Evolutionary conservation across 2,329 filamentous ascomycete species (phyloP), one percentile per base, ranked within the genome.

Genomic region (Ploettnerulaceae sp.): DNA sequence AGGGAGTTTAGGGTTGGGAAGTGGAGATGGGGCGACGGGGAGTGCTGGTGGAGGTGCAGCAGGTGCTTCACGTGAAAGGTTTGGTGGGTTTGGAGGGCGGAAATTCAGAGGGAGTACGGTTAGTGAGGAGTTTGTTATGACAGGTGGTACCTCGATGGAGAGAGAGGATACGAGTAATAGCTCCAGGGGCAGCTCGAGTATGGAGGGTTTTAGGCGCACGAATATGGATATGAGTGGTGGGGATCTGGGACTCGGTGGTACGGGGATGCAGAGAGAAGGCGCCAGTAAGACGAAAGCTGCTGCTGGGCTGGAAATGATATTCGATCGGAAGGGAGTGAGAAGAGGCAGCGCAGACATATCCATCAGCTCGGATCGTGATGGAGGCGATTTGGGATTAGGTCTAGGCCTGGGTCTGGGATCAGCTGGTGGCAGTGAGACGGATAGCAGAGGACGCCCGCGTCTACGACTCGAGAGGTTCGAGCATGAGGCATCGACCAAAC

Each of bases 401-500:
- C 33, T 28, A 5, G 35, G 35, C 12, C 7, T 25, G 5, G 24
- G 22, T 18, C 8, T 20, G 14, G 24, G 35, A 1, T 17, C 18
- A 11, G 35, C 22, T 12, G 35, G 35, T 12, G 35, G 25, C 4
- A 38, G 25, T 22, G 35, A 38, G 35, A 38, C 14, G n/a, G 24
- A 18, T 12, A 24, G 35, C 18, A 15, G 15, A 11, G 11, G n/a
- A n/a, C n/a, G n/a, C n/a, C n/a, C n/a, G n/a, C 3, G 15, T 8
- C 1, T n/a, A 28, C 22, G 14, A 7, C n/a, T 28, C 14, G 14
- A 28, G 21, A 20, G 14, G 5, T 29, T 57, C 52, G 3, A 55
- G 48, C 39, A 53, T 52, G 36, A 57, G 55, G n/a, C 54, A 39
- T 1, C 49, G 54, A 24, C 54, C 51, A 34, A 49, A 57, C n/a